A percentile compares a stretch with the other conserved stretches of the same genome.
phyloP scores from a whole-genome alignment of 768 basidiomycete genomes.

The Hortiboletus campestris region DNA sequence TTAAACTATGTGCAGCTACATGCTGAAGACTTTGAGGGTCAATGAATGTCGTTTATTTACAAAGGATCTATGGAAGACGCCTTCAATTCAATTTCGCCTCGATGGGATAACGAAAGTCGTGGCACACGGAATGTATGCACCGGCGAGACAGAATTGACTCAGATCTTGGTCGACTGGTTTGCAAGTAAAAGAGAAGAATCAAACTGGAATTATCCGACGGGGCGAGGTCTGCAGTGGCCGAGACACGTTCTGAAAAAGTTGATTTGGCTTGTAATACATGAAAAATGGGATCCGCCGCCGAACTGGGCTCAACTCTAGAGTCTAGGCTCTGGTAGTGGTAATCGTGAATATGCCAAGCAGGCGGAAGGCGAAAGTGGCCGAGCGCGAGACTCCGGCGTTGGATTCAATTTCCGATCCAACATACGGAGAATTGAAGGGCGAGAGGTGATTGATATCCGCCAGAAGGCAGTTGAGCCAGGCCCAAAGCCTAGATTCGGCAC shows the following conservation, averaged over 20 bases:
- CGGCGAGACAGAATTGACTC: no score
- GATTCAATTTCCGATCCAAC: slow-evolving; percentile 11
- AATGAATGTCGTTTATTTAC: not conserved
- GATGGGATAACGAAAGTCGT: not conserved
- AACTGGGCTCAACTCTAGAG: not conserved
- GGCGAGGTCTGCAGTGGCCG: not conserved
- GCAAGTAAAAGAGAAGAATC: slow-evolving; percentile 8
- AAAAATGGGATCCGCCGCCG: not conserved
- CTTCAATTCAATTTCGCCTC: not conserved
- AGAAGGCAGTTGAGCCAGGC: slow-evolving; percentile 8
- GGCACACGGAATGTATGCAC: not conserved
- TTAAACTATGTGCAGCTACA: slow-evolving; percentile 39
- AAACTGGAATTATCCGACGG: not conserved
- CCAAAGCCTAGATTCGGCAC: slow-evolving; percentile 4
- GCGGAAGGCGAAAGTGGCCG: not conserved
- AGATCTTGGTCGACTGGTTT: not conserved
- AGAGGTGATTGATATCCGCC: slow-evolving; percentile 8
- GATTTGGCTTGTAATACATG: not conserved
- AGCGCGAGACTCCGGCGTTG: not conserved
- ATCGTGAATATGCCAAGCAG: not conserved
- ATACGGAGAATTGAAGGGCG: not conserved
- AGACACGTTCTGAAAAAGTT: not conserved
- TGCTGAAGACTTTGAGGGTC: slow-evolving; percentile 34
- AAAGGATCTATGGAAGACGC: not conserved
- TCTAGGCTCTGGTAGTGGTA: not conserved